Percentiles rank a stretch among this genome's conserved stretches.
Conservation (phyloP, 2,329 filamentous ascomycete genomes). For the Calonectria ilicicola region DNA sequence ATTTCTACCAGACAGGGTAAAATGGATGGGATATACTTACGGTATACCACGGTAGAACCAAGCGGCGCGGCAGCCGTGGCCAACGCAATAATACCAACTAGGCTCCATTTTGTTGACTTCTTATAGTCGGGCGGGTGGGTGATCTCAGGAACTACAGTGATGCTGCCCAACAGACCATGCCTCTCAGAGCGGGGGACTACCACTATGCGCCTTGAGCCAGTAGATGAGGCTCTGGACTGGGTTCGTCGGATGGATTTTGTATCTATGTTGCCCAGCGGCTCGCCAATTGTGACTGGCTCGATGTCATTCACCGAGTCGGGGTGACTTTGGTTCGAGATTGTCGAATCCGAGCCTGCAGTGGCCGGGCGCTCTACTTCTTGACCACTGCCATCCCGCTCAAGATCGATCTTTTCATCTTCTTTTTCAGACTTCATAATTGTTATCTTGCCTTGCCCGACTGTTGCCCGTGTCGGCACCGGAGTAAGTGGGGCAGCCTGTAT, state of each 20-base stretch:
- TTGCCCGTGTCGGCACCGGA: conserved; percentile 32
- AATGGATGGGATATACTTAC: conserved; percentile 58
- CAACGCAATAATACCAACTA: conserved; percentile 82
- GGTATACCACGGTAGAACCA: conserved; percentile 87
- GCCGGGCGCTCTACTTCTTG: conserved; percentile 20
- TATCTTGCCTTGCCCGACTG: background rate
- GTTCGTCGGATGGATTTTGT: conserved; percentile 34
- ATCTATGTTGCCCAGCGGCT: conserved; percentile 38
- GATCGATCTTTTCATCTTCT: conserved; percentile 29
- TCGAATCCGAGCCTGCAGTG: conserved; percentile 30
- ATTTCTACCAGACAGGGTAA: background rate
- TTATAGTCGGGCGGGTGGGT: conserved; percentile 80
- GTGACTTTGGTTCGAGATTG: conserved; percentile 21
- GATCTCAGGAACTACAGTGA: conserved; percentile 83
- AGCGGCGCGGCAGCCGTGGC: conserved; percentile 84
- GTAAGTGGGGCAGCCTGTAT: conserved; percentile 31
- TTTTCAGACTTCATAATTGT: conserved; percentile 27
- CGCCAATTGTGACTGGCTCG: conserved; percentile 37
- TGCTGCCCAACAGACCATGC: conserved; percentile 77
- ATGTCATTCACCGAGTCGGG: conserved; percentile 28
- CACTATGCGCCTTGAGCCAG: conserved; percentile 49
- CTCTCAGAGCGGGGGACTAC: conserved; percentile 63
- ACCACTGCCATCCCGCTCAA: conserved; percentile 25
- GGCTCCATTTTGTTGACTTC: conserved; percentile 82
- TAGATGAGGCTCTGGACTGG: conserved; percentile 52